Conservation (phyloP, 2,329 filamentous ascomycete genomes). For the Fusarium solani-melongenae region DNA sequence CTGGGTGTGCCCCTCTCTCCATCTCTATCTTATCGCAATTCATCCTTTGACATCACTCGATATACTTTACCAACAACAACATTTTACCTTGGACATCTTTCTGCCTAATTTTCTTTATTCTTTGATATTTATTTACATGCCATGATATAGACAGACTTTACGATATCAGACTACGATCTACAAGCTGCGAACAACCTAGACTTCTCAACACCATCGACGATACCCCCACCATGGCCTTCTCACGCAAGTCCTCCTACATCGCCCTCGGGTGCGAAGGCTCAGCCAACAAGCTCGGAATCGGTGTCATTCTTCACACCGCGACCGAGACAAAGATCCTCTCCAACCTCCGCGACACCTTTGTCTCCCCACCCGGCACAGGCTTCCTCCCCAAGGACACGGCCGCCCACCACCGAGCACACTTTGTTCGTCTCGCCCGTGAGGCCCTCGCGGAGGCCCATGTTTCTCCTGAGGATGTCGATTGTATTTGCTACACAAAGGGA, state of each 20-base stretch:
- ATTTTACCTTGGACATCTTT: not conserved
- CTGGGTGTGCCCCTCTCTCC: conserved; percentile 30
- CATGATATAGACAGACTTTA: not conserved
- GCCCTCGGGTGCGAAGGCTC: conserved; percentile 83
- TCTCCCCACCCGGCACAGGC: conserved; percentile 89
- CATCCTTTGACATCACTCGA: conserved; percentile 7
- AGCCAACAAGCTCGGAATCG: conserved; percentile 97
- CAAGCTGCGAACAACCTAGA: not conserved
- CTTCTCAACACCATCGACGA: conserved; percentile 18
- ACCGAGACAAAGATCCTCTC: conserved; percentile 76
- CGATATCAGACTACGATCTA: not conserved
- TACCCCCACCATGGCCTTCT: conserved; percentile 37
- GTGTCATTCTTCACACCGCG: conserved; percentile 83
- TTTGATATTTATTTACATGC: not conserved
- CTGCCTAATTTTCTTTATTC: not conserved
- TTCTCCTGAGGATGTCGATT: conserved; percentile 78
- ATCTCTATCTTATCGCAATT: conserved; percentile 15
- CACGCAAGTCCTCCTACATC: conserved; percentile 57
- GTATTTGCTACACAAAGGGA: conserved; percentile 94
- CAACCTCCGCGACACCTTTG: conserved; percentile 94
- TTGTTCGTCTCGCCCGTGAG: conserved; percentile 82
- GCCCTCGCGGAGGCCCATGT: conserved; percentile 77
- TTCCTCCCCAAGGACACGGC: conserved; percentile 98
- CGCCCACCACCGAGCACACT: conserved; percentile 87
- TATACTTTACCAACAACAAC: not conserved